Percentiles rank a stretch among this genome's conserved stretches.
These are phyloP conservation scores for Elaeis oleifera DNA, from an alignment of 202 grass and related monocot species.

Conservation along the genomic window DNA sequence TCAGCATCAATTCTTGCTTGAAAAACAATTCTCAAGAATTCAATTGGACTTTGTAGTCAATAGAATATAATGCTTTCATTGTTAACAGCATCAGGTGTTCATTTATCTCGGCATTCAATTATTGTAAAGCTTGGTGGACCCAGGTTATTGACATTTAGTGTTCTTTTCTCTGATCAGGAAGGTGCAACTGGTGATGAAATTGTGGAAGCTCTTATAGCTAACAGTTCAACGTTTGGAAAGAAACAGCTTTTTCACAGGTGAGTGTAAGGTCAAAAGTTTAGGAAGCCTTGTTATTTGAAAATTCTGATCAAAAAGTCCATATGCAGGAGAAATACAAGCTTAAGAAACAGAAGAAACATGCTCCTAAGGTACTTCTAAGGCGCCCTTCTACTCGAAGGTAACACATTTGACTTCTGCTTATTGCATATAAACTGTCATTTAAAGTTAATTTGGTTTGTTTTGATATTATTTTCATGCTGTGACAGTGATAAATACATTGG, in stretches of 20 bases:
- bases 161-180: slow-evolving; percentile 36
- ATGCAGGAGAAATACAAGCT: slow-evolving; percentile 91
- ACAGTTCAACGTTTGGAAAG: slow-evolving; percentile 80
- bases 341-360: slow-evolving; percentile 99
- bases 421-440: neutral
- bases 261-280: slow-evolving; percentile 16
- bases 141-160: neutral
- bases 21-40: too few relatives aligned
- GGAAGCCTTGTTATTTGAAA: neutral
- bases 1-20: too few relatives aligned
- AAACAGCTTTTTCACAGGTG: slow-evolving; percentile 82
- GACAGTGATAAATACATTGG: too few relatives aligned
- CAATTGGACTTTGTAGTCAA: too few relatives aligned
- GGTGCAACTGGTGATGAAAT: slow-evolving; percentile 75
- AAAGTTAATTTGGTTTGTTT: neutral
- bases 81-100: too few relatives aligned
- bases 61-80: too few relatives aligned
- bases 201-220: slow-evolving; percentile 85
- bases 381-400: slow-evolving; percentile 72
- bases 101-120: too few relatives aligned
- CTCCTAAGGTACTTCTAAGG: slow-evolving; percentile 81
- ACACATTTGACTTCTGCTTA: neutral
- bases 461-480: too few relatives aligned
- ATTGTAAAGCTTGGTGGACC: too few relatives aligned
- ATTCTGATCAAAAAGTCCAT: slow-evolving; percentile 6